Conservation (phyloP, 2,329 filamentous ascomycete genomes). For the Scytalidium sp. region DNA sequence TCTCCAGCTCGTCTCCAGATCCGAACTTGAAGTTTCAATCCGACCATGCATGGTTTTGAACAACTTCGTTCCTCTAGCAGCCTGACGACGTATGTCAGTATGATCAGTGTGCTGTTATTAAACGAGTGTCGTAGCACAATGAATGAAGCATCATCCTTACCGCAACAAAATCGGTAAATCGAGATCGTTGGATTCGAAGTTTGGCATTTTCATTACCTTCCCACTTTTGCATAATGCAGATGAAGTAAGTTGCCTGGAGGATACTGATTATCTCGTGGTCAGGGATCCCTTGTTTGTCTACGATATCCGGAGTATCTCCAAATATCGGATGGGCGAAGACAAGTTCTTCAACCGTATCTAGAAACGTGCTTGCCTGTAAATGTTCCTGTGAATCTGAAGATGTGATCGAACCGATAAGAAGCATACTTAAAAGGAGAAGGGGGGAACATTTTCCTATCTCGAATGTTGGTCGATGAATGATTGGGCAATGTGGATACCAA, state of each 20-base stretch:
- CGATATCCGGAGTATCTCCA: background rate
- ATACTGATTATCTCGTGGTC: too few species aligned
- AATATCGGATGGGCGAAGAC: slow-evolving; percentile 2
- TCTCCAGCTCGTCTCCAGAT: slow-evolving; percentile 2
- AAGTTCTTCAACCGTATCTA: slow-evolving; percentile 7
- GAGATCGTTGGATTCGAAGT: slow-evolving; percentile 3
- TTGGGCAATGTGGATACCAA: slow-evolving; percentile 9
- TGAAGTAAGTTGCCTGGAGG: slow-evolving; percentile 8
- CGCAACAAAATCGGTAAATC: slow-evolving; percentile 5
- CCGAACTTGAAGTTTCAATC: background rate
- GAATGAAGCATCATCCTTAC: slow-evolving; percentile 2
- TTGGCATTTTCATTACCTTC: slow-evolving; percentile 8
- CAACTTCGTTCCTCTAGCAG: background rate
- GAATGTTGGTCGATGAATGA: slow-evolving; percentile 7
- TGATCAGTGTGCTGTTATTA: too few species aligned
- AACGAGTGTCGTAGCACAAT: too few species aligned
- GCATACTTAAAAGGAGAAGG: slow-evolving; percentile 4
- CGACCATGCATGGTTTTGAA: background rate
- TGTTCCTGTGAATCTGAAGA: slow-evolving; percentile 2
- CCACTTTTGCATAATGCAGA: slow-evolving; percentile 7
- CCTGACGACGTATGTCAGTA: background rate
- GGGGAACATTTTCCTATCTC: background rate
- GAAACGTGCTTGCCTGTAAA: slow-evolving; percentile 1
- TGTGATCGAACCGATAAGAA: slow-evolving; percentile 7
- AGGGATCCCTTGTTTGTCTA: background rate